A percentile compares a stretch with the other conserved stretches of the same genome.
phyloP scores from a whole-genome alignment of 1,284 basidiomycete species.

The Cryptococcus hybrid region DNA sequence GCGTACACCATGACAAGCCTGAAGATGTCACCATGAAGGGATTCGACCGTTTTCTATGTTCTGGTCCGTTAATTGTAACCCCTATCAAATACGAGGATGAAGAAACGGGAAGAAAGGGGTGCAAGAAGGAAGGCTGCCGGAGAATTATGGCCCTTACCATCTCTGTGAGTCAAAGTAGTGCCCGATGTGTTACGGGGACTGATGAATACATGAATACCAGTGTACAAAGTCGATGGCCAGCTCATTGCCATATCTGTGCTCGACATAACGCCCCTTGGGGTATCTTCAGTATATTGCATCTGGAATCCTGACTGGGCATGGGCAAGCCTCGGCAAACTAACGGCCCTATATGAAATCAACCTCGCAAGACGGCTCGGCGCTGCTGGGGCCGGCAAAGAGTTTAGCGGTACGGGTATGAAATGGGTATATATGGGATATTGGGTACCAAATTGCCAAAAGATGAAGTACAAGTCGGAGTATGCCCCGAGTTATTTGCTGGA shows the following conservation, averaged over 20 bases:
- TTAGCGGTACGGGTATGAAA: conserved; percentile 51
- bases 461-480: conserved; percentile 96
- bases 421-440: conserved; percentile 91
- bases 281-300: conserved; percentile 95
- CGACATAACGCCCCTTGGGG: conserved; percentile 84
- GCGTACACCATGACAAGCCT: conserved; percentile 67
- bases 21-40: conserved; percentile 55
- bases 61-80: conserved; percentile 67
- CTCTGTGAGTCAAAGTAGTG: conserved; percentile 51
- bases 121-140: conserved; percentile 57
- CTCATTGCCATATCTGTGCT: conserved; percentile 86
- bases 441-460: conserved; percentile 88
- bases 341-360: conserved; percentile 73
- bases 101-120: conserved; percentile 23
- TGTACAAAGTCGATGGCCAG: conserved; percentile 75
- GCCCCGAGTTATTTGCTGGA: conserved; percentile 83
- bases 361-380: conserved; percentile 78
- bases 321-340: conserved; percentile 76
- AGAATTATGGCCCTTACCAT: conserved; percentile 78
- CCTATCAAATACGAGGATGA: conserved; percentile 19
- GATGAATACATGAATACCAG: conserved; percentile 17
- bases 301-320: conserved; percentile 76
- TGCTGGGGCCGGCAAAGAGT: conserved; percentile 24
- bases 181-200: background rate
- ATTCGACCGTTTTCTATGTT: conserved; percentile 74